Base-by-base conservation (phyloP, 345 rosid species). In the Brassica incana region DNA sequence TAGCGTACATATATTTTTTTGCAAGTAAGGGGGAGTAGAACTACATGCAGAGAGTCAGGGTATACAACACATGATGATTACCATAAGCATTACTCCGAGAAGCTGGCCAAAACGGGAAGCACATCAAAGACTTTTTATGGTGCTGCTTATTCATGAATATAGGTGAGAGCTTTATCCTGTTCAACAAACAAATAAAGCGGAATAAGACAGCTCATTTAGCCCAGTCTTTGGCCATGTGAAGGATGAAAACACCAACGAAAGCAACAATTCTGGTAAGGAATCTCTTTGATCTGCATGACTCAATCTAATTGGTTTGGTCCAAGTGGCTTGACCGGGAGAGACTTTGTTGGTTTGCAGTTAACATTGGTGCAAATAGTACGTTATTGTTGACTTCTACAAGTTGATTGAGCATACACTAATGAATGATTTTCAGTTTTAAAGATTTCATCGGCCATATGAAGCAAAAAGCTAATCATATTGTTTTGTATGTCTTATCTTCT, bases 201-300 rank as follows among this genome's bases (percentile, higher is more conserved):
- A 93, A 90, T 86, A 91, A 86, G 85, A 88, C 93, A 77, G 99
- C 67, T 95, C 77, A 81, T 95, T 85, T 98, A 93, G 86, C 78
- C 98, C 99, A 0, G 88, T 93, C 76, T 95, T 91, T 65, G 84
- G 90, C 48, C 94, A 86, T 67, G 82, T 85, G 67, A 87, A 84
- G 58, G 99, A 90, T 75, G 95, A 90, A 60, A 84, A 85, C 71
- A 7, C 76, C 6, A 71, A 71, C 12, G 79, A 80, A n/a, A 56
- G 78, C 83, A 83, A 77, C 69, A 82, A 82, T 72, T 66, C 84
- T 58, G 77, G 99, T 91, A 86, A 84, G 90, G 69, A 67, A 73
- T 63, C 58, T 3, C 20, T 69, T 3, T 60, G 20, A 23, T 32
- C 65, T 23, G n/a, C 30, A n/a, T 16, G 56, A 20, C n/a, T 54